A percentile compares a stretch with the other conserved stretches of the same genome.
These are phyloP conservation scores for Cordia subcordata DNA, from an alignment of 257 asterid species.

Conservation along the genomic window DNA sequence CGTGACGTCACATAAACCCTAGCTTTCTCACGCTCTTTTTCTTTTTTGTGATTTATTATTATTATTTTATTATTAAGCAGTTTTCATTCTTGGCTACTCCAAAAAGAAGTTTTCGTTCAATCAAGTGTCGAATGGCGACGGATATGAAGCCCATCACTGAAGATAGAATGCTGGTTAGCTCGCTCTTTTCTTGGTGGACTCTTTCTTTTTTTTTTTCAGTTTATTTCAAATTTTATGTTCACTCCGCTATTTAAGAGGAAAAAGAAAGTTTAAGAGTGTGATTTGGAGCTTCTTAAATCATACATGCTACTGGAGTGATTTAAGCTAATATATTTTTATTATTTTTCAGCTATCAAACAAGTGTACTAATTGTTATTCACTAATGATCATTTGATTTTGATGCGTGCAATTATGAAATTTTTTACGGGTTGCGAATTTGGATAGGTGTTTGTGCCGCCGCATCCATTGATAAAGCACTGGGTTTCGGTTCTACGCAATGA, in stretches of 20 bases:
- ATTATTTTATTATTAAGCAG: conserved; percentile 19
- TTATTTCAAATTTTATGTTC: too few relatives aligned
- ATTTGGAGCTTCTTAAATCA: too few relatives aligned
- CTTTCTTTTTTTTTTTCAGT: not conserved
- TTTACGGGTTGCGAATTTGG: conserved; percentile 1
- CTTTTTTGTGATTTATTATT: not conserved
- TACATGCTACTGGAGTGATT: too few relatives aligned
- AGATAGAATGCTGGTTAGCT: conserved; percentile 77
- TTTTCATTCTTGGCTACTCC: conserved; percentile 21
- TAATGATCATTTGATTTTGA: too few relatives aligned
- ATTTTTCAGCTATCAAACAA: too few relatives aligned
- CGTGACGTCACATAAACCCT: not conserved
- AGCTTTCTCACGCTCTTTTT: not conserved
- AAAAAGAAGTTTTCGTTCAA: conserved; percentile 30
- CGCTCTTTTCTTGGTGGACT: not conserved
- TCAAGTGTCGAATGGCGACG: conserved; percentile 44
- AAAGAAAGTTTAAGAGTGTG: too few relatives aligned
- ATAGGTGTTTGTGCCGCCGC: conserved; percentile 95
- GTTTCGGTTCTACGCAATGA: conserved; percentile 88
- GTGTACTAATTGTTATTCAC: too few relatives aligned
- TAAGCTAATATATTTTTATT: too few relatives aligned
- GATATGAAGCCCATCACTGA: conserved; percentile 46
- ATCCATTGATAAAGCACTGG: conserved; percentile 96
- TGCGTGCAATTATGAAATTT: not conserved
- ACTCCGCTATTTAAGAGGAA: too few relatives aligned